Evolutionary conservation across 768 basidiomycete species (phyloP), one percentile per base, ranked within the genome.

Genomic region (Daedaleopsis sinensis): DNA sequence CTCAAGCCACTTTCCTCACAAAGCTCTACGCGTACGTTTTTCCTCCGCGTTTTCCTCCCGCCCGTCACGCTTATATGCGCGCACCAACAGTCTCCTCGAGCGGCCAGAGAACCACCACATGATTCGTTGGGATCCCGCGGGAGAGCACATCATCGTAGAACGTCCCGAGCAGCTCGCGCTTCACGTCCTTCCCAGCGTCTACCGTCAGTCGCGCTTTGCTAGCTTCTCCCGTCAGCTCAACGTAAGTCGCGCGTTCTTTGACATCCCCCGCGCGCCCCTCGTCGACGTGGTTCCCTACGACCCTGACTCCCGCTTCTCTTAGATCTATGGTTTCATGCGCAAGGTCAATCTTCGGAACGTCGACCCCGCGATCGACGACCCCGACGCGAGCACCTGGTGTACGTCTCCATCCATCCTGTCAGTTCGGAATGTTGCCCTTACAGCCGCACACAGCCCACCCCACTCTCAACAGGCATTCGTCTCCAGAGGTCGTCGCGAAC

Each of bases 291-390:
- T 55, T 61, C 54, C 58, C 52, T 18, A 18, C 57, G 46, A 54
- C 62, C 57, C 58, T 57, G 54, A 63, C 59, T 4, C 55, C n/a
- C 48, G 37, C 23, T 37, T 37, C 24, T 57, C n/a, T 67, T 67
- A 96, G 94, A 97, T 97, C 77, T 97, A 97, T 80, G 95, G 94
- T 66, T 97, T 95, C 82, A 96, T 96, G 93, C 93, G 94, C 77
- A 96, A 96, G 77, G 92, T 96, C 73, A 96, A 95, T 80, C 82
- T 96, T 68, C 90, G 93, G 73, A 94, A 96, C 78, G 90, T 95
- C 74, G 94, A 96, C 80, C 91, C 92, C 64, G 93, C 91, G 64
- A 95, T 95, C 67, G 91, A 93, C 77, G 94, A 96, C 78, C 94
- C 94, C 64, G 94, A 97, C 78, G 94, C 94, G 15, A 94, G 92